phyloP scores from a whole-genome alignment of 352 stramenopile species.

The Phytophthora aleatoria region DNA sequence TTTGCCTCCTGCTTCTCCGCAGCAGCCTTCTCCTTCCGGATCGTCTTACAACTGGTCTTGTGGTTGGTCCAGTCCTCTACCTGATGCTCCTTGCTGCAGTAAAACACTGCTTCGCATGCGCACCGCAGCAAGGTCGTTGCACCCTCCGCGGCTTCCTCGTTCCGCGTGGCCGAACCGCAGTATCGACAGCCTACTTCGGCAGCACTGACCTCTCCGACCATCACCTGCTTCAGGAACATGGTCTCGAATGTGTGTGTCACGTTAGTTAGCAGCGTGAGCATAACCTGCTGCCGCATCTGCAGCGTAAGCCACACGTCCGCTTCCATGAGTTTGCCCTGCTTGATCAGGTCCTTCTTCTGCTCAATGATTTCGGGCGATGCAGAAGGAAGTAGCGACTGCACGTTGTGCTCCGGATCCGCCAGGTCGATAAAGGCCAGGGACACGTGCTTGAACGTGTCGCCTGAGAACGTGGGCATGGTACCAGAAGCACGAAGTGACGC shows the following conservation, averaged over 20 bases:
- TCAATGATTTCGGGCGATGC: slow-evolving; percentile 57
- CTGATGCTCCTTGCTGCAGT: slow-evolving; percentile 87
- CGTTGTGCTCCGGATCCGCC: slow-evolving; percentile 69
- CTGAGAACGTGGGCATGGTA: slow-evolving; percentile 89
- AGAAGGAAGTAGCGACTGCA: slow-evolving; percentile 79
- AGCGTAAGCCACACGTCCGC: slow-evolving; percentile 85
- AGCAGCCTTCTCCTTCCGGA: slow-evolving; percentile 44
- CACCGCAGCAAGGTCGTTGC: slow-evolving; percentile 58
- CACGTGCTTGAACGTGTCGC: slow-evolving; percentile 75
- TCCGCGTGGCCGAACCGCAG: slow-evolving; percentile 57
- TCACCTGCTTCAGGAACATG: slow-evolving; percentile 78
- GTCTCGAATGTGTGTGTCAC: slow-evolving; percentile 85
- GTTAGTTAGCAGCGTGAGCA: slow-evolving; percentile 82
- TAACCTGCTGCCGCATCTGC: slow-evolving; percentile 86
- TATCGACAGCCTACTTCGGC: slow-evolving; percentile 71
- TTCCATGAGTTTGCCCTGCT: slow-evolving; percentile 77
- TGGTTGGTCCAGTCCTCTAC: slow-evolving; percentile 84
- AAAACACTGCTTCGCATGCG: slow-evolving; percentile 78
- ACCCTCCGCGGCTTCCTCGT: slow-evolving; percentile 12
- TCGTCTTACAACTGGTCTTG: slow-evolving; percentile 77
- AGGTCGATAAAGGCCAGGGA: slow-evolving; percentile 83
- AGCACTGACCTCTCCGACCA: slow-evolving; percentile 65
- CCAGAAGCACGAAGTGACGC: slow-evolving; percentile 54
- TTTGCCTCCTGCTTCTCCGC: slow-evolving; percentile 14
- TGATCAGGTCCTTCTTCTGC: slow-evolving; percentile 70